Conservation (phyloP, 2,329 filamentous ascomycete genomes). For the Fusarium abutilonis region DNA sequence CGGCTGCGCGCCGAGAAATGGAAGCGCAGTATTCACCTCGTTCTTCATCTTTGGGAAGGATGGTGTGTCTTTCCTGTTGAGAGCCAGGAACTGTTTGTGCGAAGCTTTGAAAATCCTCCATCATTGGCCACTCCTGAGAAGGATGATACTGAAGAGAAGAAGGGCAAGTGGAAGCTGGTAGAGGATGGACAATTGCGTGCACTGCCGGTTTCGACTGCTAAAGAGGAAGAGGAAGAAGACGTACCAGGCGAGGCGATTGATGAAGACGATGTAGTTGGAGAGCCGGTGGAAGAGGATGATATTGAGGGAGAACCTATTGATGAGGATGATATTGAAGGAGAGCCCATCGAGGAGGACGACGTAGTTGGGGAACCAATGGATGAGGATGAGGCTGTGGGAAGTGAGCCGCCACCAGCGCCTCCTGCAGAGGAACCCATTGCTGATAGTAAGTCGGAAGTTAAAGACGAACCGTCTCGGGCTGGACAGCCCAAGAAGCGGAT, state of each 20-base stretch:
- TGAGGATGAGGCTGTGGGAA: conserved; percentile 54
- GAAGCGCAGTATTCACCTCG: conserved; percentile 76
- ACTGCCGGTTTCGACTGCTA: conserved; percentile 42
- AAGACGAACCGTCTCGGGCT: conserved; percentile 28
- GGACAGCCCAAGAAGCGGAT: conserved; percentile 67
- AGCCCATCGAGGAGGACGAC: conserved; percentile 60
- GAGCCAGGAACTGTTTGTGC: conserved; percentile 75
- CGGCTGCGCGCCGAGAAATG: conserved; percentile 84
- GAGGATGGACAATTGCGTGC: conserved; percentile 47
- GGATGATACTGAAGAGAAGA: conserved; percentile 46
- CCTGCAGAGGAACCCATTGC: conserved; percentile 29
- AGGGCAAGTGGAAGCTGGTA: conserved; percentile 61
- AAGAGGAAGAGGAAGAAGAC: conserved; percentile 56
- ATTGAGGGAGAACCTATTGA: conserved; percentile 59
- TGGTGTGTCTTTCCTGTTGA: conserved; percentile 79
- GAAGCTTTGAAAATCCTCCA: conserved; percentile 77
- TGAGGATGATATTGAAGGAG: conserved; percentile 60
- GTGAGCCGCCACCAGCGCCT: conserved; percentile 44
- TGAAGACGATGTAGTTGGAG: conserved; percentile 57
- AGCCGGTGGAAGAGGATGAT: conserved; percentile 59
- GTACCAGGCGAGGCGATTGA: conserved; percentile 59
- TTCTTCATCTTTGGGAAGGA: conserved; percentile 76
- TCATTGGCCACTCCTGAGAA: conserved; percentile 48
- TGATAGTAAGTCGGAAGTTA: conserved; percentile 25
- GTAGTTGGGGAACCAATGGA: conserved; percentile 52